Evolutionary conservation across 805 yeast species (phyloP).

Genomic region (Ogataea paradorogensis): DNA sequence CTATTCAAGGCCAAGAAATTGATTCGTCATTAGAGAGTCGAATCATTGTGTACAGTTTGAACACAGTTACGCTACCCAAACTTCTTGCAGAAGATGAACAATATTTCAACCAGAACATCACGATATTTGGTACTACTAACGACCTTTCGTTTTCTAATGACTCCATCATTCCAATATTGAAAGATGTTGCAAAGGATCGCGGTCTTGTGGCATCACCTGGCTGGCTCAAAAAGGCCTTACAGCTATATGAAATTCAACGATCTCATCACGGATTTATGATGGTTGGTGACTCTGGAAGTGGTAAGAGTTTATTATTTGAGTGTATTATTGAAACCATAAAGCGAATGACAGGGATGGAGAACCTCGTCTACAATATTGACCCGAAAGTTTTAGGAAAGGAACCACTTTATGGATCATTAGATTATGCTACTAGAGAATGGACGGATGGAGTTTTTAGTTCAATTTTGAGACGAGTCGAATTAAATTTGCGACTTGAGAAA

Average conservation of each 20-base stretch:
- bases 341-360: conserved; percentile 31
- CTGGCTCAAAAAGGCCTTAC: conserved; percentile 57
- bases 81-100: conserved; percentile 51
- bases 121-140: conserved; percentile 27
- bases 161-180: conserved; percentile 29
- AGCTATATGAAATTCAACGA: conserved; percentile 57
- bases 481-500: conserved; percentile 58
- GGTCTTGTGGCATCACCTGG: conserved; percentile 35
- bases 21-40: conserved; percentile 24
- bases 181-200: conserved; percentile 26
- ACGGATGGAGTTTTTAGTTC: conserved; percentile 79
- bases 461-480: conserved; percentile 54
- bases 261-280: conserved; percentile 78
- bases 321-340: conserved; percentile 46
- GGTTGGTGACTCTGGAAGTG: conserved; percentile 73
- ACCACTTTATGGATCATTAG: conserved; percentile 66
- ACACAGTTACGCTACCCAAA: conserved; percentile 68
- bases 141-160: conserved; percentile 10
- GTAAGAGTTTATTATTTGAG: conserved; percentile 60
- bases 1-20: background rate
- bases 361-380: conserved; percentile 52
- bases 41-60: conserved; percentile 50
- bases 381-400: conserved; percentile 72
- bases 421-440: conserved; percentile 85
- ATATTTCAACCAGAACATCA: conserved; percentile 31